Base-by-base conservation (phyloP, 352 stramenopile genomes). In the Pythium chondricola region DNA sequence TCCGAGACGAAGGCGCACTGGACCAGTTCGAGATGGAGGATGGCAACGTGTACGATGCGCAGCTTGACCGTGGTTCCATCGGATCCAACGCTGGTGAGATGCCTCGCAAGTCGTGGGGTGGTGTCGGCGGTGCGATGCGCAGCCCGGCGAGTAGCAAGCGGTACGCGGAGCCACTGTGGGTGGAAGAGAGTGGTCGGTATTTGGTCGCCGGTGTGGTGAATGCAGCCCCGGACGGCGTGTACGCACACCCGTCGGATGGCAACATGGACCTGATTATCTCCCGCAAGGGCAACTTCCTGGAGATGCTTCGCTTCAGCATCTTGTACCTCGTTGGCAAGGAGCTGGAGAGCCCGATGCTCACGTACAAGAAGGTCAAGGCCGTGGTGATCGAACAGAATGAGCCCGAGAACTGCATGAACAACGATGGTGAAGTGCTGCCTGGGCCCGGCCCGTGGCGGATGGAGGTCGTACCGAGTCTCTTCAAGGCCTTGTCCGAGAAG, bases 401-500 rank as follows among this genome's bases (percentile, higher is more conserved):
- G 41, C 29, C 57, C 17, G 55, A 61, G 6, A 72, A 87, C 53
- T 72, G 71, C 55, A 85, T 88, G 70, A 92, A 92, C 61, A 92
- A 88, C 42, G 80, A 92, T 51, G 80, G 80, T 24, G 80, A 92
- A 60, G 77, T 88, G 45, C 58, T 92, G 17, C 39, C 61, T 4
- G 64, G 65, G 1, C 63, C 63, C 3, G 80, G 80, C 5, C 77
- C 80, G 1, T 92, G 77, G 74, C 75, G 75, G n/a, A 88, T 88
- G 67, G 80, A 92, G 45, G 67, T 92, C 22, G 73, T 92, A 17
- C 80, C 80, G n/a, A 92, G 80, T 50, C 67, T 92, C 37, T 92
- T 92, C 63, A 92, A 92, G 59, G 80, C 81, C 41, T 59, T 92
- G 17, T 92, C 80, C 2, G 80, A 92, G 54, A 92, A 91, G 56